Evolutionary conservation across 176 grass and related monocot species (phyloP).

Genomic region (Thalia dealbata): DNA sequence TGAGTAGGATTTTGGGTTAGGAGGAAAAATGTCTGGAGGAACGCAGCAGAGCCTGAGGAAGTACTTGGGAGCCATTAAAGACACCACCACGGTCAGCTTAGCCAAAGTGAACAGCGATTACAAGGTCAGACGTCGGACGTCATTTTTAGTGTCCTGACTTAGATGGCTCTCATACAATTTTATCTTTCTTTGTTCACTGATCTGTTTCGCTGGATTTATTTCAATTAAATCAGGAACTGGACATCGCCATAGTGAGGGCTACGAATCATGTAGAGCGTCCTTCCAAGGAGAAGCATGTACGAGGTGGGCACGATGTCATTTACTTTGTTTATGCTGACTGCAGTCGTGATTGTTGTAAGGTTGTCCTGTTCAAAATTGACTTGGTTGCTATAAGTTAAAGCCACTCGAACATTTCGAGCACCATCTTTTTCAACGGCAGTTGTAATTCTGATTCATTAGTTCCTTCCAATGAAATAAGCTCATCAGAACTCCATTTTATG

Average conservation of each 20-base stretch:
- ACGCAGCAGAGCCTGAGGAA: constrained; percentile 80
- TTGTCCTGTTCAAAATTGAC: background rate
- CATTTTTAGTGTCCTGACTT: constrained; percentile 1
- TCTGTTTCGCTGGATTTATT: background rate
- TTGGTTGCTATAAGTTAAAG: background rate
- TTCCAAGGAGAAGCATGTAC: constrained; percentile 84
- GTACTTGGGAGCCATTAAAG: constrained; percentile 85
- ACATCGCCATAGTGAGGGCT: constrained; percentile 89
- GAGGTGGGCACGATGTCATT: constrained; percentile 23
- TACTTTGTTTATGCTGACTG: background rate
- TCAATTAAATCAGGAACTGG: constrained; percentile 48
- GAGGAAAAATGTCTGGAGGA: constrained; percentile 57
- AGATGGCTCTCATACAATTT: background rate
- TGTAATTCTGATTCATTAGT: background rate
- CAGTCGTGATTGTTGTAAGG: background rate
- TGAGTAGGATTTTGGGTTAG: constrained; percentile 16
- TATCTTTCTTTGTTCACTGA: constrained; percentile 18
- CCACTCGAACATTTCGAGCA: background rate
- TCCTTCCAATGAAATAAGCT: background rate
- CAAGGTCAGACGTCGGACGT: constrained; percentile 51
- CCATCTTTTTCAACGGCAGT: background rate
- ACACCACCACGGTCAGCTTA: constrained; percentile 77
- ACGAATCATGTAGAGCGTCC: constrained; percentile 75
- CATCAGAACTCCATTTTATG: background rate
- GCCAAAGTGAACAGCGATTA: constrained; percentile 97